phyloP scores from a whole-genome alignment of 2,329 filamentous ascomycete genomes.

The Ilyonectria mors-panacis region DNA sequence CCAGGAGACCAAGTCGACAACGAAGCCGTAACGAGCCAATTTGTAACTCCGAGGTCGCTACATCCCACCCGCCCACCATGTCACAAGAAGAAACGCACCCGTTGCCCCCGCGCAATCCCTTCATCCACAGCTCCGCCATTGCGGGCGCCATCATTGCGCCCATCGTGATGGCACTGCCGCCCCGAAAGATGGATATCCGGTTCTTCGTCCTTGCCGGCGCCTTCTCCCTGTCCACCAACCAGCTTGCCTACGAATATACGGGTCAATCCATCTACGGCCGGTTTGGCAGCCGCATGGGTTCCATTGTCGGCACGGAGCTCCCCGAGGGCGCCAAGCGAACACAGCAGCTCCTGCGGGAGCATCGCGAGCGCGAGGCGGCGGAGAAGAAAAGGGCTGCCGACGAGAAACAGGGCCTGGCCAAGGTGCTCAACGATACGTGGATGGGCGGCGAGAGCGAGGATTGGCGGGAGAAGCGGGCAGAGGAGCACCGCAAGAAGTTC shows the following conservation, averaged over 20 bases:
- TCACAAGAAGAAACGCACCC: constrained; percentile 47
- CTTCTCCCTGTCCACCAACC: constrained; percentile 68
- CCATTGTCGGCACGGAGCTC: constrained; percentile 67
- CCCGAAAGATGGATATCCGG: constrained; percentile 66
- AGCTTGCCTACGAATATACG: constrained; percentile 70
- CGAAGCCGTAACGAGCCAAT: constrained; percentile 4
- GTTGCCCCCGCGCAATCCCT: constrained; percentile 53
- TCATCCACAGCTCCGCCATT: constrained; percentile 65
- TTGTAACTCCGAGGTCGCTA: not conserved
- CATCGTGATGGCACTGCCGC: constrained; percentile 65
- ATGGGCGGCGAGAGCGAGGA: constrained; percentile 70
- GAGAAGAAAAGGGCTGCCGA: constrained; percentile 47
- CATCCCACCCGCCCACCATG: constrained; percentile 40
- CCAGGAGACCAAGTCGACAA: not conserved
- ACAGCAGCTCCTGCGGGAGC: constrained; percentile 63
- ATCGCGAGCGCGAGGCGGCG: constrained; percentile 57
- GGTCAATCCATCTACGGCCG: constrained; percentile 67
- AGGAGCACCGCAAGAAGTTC: constrained; percentile 67
- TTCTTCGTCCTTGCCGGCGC: constrained; percentile 64
- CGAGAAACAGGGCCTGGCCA: constrained; percentile 51
- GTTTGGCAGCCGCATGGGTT: constrained; percentile 59
- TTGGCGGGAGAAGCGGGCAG: constrained; percentile 68
- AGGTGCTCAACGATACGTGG: constrained; percentile 66
- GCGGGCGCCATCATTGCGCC: constrained; percentile 64
- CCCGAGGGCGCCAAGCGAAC: constrained; percentile 69